phyloP scores from a whole-genome alignment of 164 flowering plant species.

The Tetracentron sinense region DNA sequence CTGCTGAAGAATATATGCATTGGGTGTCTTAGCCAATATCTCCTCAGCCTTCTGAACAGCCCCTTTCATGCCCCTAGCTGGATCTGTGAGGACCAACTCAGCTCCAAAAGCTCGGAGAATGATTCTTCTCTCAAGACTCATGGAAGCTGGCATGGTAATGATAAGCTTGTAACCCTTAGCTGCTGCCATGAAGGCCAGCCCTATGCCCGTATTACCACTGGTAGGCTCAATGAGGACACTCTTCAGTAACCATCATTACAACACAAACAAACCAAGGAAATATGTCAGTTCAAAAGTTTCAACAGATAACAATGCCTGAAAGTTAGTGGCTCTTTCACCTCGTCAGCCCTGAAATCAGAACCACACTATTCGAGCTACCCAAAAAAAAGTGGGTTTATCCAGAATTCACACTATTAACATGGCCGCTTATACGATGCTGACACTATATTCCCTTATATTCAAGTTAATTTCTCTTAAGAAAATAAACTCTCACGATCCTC shows the following conservation, averaged over 20 bases:
- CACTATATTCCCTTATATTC: too few species aligned
- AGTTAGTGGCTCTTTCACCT: background rate
- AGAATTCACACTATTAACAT: background rate
- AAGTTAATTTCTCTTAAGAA: background rate
- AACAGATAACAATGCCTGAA: too few species aligned
- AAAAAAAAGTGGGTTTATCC: background rate
- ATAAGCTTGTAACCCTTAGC: constrained; percentile 71
- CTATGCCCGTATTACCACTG: constrained; percentile 78
- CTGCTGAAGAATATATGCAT: constrained; percentile 56
- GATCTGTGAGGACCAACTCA: constrained; percentile 64
- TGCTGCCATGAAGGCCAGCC: constrained; percentile 69
- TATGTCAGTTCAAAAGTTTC: background rate
- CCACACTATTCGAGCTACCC: background rate
- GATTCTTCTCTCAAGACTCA: constrained; percentile 72
- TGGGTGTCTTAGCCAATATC: constrained; percentile 55
- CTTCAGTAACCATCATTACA: constrained; percentile 29
- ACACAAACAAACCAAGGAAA: constrained; percentile 3
- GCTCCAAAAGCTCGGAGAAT: constrained; percentile 77
- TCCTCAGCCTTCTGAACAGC: constrained; percentile 76
- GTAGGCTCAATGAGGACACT: constrained; percentile 80
- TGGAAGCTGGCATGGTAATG: constrained; percentile 73
- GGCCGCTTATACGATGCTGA: background rate
- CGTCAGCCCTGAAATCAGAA: background rate
- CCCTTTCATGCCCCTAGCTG: constrained; percentile 74
- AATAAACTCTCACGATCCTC: too few species aligned